Evolutionary conservation across 345 rosid genomes (phyloP), one percentile per base, ranked within the genome.

Genomic region (Lagerstroemia speciosa): DNA sequence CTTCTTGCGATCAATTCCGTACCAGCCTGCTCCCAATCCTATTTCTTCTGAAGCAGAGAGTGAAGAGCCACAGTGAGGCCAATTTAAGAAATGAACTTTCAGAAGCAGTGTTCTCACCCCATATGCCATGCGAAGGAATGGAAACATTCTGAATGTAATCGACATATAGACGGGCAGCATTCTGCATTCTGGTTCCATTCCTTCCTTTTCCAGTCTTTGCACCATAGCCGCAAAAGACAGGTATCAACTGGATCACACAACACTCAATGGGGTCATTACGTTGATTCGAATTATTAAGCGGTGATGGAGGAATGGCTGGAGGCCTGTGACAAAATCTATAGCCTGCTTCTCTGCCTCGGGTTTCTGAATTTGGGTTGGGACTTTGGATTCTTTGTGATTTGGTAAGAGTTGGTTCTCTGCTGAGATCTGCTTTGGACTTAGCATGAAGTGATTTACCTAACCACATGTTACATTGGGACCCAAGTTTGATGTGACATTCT

Each of bases 1-100:
- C 82, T 89, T 91, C 78, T 69, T 91, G 83, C 89, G 85, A 46
- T 91, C 95, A 4, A 65, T 91, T 58, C 72, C 72, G 53, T 80
- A 58, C 65, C 63, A 72, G 64, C 71, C 82, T 27, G 67, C 65
- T 19, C 65, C 57, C 67, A 52, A 48, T 74, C 78, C 75, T 68
- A 0, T 36, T 29, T 76, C 73, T 66, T 0, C 50, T 24, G 34
- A 67, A 72, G 57, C 65, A 71, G 30, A 67, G 37, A 67, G 16
- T 22, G 41, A 45, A 67, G 38, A 41, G 48, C 20, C 52, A 33
- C 29, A 37, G 52, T 31, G 69, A 69, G 62, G 67, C 55, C 22
- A 78, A 74, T 45, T 1, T 45, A 62, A 6, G 16, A 33, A 67
- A 66, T 69, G 43, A 50, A 26, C 34, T 29, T n/a, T n/a, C n/a